Evolutionary conservation across 805 yeast species (phyloP).

Genomic region (Yarrowia sp.): DNA sequence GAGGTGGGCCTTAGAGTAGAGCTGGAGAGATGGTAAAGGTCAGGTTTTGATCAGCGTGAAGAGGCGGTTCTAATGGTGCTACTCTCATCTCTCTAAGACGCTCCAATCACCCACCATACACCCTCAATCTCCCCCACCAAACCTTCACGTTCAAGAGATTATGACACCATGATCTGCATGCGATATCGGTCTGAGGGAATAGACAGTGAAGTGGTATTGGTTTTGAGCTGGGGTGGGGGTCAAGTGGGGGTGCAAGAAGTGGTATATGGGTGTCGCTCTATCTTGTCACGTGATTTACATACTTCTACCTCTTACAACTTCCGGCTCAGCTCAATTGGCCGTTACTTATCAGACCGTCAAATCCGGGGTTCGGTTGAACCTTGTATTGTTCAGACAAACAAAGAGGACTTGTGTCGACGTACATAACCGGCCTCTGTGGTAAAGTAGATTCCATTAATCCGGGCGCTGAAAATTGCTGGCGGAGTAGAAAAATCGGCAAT

Average conservation of each 20-base stretch:
- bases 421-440: no score
- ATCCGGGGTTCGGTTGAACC: conserved; percentile 6
- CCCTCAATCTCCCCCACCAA: background rate
- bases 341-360: background rate
- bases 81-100: no score
- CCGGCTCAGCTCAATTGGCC: background rate
- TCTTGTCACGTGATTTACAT: no score
- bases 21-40: background rate
- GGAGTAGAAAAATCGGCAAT: no score
- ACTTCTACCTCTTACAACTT: background rate
- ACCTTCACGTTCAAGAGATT: conserved; percentile 23
- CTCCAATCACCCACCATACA: no score
- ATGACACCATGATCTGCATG: conserved; percentile 24
- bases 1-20: background rate
- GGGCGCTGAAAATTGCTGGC: no score
- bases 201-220: background rate
- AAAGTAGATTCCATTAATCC: no score
- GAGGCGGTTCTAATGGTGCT: no score
- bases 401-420: background rate
- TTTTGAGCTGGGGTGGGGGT: background rate
- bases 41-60: no score
- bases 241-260: background rate
- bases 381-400: background rate
- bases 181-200: background rate
- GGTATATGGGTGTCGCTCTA: background rate